phyloP scores from a whole-genome alignment of 352 stramenopile genomes.

The Elongisporangium prolatum region DNA sequence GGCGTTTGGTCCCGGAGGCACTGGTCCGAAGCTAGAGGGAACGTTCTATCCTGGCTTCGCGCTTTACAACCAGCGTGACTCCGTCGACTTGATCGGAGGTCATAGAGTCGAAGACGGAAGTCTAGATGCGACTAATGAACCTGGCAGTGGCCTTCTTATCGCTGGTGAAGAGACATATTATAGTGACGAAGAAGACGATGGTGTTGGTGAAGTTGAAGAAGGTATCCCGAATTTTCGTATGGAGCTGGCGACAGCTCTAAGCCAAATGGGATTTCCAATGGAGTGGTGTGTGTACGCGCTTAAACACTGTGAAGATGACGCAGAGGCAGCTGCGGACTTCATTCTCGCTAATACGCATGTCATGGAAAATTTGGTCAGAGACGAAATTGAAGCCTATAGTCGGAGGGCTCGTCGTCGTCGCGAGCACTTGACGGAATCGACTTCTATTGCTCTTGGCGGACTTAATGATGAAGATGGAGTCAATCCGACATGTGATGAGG shows the following conservation, averaged over 20 bases:
- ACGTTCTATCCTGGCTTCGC: constrained; percentile 85
- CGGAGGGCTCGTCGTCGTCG: constrained; percentile 48
- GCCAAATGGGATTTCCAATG: constrained; percentile 86
- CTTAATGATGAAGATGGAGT: constrained; percentile 9
- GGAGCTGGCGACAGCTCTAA: constrained; percentile 71
- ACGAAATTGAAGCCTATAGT: constrained; percentile 55
- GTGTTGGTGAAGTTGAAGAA: constrained; percentile 35
- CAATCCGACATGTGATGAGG: background rate
- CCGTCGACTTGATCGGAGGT: constrained; percentile 78
- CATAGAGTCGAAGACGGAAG: constrained; percentile 75
- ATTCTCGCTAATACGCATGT: constrained; percentile 83
- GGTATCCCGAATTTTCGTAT: constrained; percentile 81
- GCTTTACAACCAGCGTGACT: constrained; percentile 86
- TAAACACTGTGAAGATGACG: constrained; percentile 79
- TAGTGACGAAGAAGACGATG: constrained; percentile 78
- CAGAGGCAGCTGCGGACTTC: constrained; percentile 75
- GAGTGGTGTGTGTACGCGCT: constrained; percentile 85
- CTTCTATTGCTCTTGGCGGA: background rate
- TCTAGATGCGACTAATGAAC: constrained; percentile 19
- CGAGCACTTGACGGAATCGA: constrained; percentile 28
- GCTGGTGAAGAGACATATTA: constrained; percentile 73
- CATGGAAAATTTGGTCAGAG: constrained; percentile 73
- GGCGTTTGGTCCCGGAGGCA: constrained; percentile 83
- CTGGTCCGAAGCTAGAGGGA: constrained; percentile 80
- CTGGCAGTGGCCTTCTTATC: constrained; percentile 21